Percentiles rank a stretch among this genome's conserved stretches.
Conservation (phyloP, 2,329 filamentous ascomycete genomes). For the Colletotrichum sp. region DNA sequence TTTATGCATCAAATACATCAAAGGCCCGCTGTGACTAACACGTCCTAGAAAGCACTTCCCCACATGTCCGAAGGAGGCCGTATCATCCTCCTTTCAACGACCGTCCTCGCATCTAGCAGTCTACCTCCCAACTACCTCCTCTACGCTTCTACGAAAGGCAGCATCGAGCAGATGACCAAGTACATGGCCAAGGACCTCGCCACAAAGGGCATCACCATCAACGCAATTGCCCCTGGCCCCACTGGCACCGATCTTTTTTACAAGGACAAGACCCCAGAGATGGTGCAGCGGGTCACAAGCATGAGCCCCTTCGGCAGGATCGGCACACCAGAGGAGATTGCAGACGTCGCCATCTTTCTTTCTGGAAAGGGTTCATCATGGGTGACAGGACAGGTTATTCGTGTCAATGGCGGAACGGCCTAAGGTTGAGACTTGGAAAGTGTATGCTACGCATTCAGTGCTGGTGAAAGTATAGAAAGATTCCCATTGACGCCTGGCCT, state of each 20-base stretch:
- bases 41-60: slow-evolving; percentile 50
- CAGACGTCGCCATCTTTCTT: slow-evolving; percentile 38
- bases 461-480: background rate
- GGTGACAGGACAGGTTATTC: slow-evolving; percentile 49
- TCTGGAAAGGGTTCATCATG: slow-evolving; percentile 41
- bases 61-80: slow-evolving; percentile 54
- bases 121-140: slow-evolving; percentile 52
- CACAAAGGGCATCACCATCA: slow-evolving; percentile 46
- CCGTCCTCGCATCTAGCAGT: slow-evolving; percentile 36
- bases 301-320: slow-evolving; percentile 24
- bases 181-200: slow-evolving; percentile 61
- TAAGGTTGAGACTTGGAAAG: background rate
- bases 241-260: slow-evolving; percentile 62
- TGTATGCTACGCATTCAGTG: background rate
- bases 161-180: slow-evolving; percentile 63
- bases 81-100: slow-evolving; percentile 59
- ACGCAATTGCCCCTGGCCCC: slow-evolving; percentile 46
- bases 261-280: slow-evolving; percentile 50
- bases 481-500: background rate
- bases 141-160: slow-evolving; percentile 62
- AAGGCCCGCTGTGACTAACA: background rate
- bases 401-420: slow-evolving; percentile 38
- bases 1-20: background rate
- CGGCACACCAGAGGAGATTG: slow-evolving; percentile 41
- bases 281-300: slow-evolving; percentile 44